Conservation (phyloP, 2,329 filamentous ascomycete species). For the Aureobasidium sp. region DNA sequence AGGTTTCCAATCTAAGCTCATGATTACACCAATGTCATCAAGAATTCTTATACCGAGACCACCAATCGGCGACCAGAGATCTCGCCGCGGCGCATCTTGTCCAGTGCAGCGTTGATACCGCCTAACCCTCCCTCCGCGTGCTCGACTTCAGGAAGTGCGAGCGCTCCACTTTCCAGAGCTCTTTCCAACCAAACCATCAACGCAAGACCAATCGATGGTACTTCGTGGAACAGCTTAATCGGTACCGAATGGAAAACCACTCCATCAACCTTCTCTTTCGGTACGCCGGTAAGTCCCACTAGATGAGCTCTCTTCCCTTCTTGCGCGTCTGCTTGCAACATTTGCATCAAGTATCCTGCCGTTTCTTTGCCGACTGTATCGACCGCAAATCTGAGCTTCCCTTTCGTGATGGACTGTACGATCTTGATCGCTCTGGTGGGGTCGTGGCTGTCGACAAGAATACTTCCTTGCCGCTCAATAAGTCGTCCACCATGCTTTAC, state of each 20-base stretch:
- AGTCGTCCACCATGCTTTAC: slow-evolving; percentile 56
- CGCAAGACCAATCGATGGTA: slow-evolving; percentile 52
- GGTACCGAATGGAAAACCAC: slow-evolving; percentile 57
- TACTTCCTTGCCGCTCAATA: slow-evolving; percentile 45
- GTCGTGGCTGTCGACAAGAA: slow-evolving; percentile 62
- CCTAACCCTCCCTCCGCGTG: slow-evolving; percentile 54
- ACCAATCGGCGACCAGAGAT: slow-evolving; percentile 62
- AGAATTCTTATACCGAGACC: slow-evolving; percentile 31
- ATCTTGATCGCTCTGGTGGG: slow-evolving; percentile 56
- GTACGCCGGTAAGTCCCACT: slow-evolving; percentile 58
- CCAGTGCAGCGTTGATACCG: slow-evolving; percentile 59
- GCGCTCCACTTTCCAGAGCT: slow-evolving; percentile 44
- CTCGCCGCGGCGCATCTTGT: slow-evolving; percentile 55
- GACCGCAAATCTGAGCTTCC: slow-evolving; percentile 55
- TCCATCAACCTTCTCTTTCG: slow-evolving; percentile 44
- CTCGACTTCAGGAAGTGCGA: slow-evolving; percentile 58
- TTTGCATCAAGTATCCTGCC: slow-evolving; percentile 48
- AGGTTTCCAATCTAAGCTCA: neutral
- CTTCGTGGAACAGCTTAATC: slow-evolving; percentile 67
- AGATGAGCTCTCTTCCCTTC: slow-evolving; percentile 42
- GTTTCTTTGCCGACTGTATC: slow-evolving; percentile 61
- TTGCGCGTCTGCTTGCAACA: slow-evolving; percentile 30
- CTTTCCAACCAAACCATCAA: slow-evolving; percentile 59
- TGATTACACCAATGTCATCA: neutral
- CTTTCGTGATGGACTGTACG: slow-evolving; percentile 49